phyloP scores from a whole-genome alignment of 176 grass and related monocot species.

The Panicum miliaceum region DNA sequence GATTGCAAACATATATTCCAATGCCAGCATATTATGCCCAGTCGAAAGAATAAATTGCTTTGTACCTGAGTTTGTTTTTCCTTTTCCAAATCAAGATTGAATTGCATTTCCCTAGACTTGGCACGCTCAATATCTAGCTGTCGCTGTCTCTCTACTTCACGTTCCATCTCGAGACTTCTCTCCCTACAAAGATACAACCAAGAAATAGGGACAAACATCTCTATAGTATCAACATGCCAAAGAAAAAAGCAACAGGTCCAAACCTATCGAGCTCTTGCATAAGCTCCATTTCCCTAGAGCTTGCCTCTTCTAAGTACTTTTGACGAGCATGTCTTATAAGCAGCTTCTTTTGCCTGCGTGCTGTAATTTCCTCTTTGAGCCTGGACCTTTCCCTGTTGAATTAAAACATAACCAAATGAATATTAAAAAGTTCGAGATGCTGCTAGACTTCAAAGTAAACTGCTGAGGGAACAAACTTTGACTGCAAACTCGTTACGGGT shows the following conservation, averaged over 20 bases:
- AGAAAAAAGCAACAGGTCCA: slow-evolving; percentile 25
- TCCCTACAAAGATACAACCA: slow-evolving; percentile 55
- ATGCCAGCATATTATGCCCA: not conserved
- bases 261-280: slow-evolving; percentile 95
- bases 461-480: slow-evolving; percentile 12
- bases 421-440: not conserved
- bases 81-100: slow-evolving; percentile 89
- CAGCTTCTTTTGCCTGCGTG: slow-evolving; percentile 84
- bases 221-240: slow-evolving; percentile 3
- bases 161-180: slow-evolving; percentile 72
- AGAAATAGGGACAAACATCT: slow-evolving; percentile 29
- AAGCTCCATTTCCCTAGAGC: slow-evolving; percentile 80
- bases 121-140: slow-evolving; percentile 84
- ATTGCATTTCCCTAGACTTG: slow-evolving; percentile 86
- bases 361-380: slow-evolving; percentile 86
- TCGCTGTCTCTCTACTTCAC: slow-evolving; percentile 78
- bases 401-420: slow-evolving; percentile 21
- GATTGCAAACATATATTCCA: not conserved
- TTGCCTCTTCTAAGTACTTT: slow-evolving; percentile 85
- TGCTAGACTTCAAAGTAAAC: slow-evolving; percentile 10
- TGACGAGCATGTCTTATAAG: slow-evolving; percentile 75
- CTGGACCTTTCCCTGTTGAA: slow-evolving; percentile 76
- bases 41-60: not conserved
- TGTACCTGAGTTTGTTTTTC: slow-evolving; percentile 89
- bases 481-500: not conserved